phyloP scores from a whole-genome alignment of 2,329 filamentous ascomycete genomes.

The Curvularia hawaiiensis region DNA sequence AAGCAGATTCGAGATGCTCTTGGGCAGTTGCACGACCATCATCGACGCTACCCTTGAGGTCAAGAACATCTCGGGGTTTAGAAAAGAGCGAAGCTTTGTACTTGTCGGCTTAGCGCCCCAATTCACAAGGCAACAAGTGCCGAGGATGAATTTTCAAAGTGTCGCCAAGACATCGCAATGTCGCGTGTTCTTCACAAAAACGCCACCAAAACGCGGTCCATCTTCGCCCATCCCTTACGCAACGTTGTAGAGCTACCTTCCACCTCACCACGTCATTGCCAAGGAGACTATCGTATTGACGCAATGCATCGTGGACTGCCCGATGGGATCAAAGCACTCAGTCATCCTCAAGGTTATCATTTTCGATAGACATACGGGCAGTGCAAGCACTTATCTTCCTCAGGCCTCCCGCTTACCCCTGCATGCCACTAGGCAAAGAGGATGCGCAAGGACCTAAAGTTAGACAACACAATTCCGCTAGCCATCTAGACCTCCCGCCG shows the following conservation, averaged over 20 bases:
- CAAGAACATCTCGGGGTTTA: background rate
- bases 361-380: slow-evolving; percentile 18
- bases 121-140: background rate
- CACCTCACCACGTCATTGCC: background rate
- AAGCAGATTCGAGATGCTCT: background rate
- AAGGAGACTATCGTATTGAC: background rate
- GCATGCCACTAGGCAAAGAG: slow-evolving; percentile 11
- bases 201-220: slow-evolving; percentile 12
- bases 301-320: background rate
- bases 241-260: background rate
- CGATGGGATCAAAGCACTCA: background rate
- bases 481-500: slow-evolving; percentile 16
- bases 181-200: slow-evolving; percentile 10
- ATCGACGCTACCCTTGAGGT: background rate
- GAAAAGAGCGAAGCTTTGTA: background rate
- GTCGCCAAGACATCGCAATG: slow-evolving; percentile 16
- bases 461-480: slow-evolving; percentile 26
- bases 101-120: background rate
- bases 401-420: slow-evolving; percentile 21
- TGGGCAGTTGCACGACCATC: background rate
- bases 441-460: slow-evolving; percentile 22
- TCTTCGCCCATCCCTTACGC: background rate
- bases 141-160: slow-evolving; percentile 8
- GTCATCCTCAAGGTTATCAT: slow-evolving; percentile 10
- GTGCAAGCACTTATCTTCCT: slow-evolving; percentile 18